phyloP scores from a whole-genome alignment of 805 yeast genomes.

The Lipomyces yamanashiensis region DNA sequence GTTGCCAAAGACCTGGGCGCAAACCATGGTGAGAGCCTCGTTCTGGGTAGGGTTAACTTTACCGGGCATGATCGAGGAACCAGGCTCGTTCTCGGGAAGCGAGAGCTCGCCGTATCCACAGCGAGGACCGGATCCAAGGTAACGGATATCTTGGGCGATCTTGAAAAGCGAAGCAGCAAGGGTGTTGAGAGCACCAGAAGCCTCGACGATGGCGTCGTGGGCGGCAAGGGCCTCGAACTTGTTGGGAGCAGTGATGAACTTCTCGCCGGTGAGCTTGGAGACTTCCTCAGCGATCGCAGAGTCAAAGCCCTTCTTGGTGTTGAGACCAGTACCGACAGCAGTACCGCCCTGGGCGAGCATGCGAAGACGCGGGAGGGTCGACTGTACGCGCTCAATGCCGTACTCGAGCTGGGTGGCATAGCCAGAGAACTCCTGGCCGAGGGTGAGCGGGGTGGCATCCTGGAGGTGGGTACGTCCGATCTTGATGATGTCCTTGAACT shows the following conservation, averaged over 20 bases:
- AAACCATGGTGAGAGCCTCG: conserved; percentile 98
- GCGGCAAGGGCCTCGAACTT: conserved; percentile 99
- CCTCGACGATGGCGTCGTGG: conserved; percentile 97
- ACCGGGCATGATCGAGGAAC: conserved; percentile 99
- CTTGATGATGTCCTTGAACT: conserved; percentile 88
- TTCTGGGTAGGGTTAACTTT: conserved; percentile 99
- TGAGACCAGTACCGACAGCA: conserved; percentile 98
- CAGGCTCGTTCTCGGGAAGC: conserved; percentile 98
- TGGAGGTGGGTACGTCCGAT: conserved; percentile 99
- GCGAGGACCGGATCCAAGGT: conserved; percentile 98
- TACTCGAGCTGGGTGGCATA: conserved; percentile 91
- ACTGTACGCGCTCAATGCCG: conserved; percentile 86
- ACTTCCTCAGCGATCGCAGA: conserved; percentile 85
- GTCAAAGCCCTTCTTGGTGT: conserved; percentile 90
- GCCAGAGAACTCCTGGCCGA: conserved; percentile 98
- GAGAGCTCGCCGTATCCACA: conserved; percentile 97
- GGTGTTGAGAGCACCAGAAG: conserved; percentile 95
- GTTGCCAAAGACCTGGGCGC: conserved; percentile 97
- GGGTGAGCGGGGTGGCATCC: conserved; percentile 97
- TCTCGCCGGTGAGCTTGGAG: conserved; percentile 81
- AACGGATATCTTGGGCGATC: conserved; percentile 97
- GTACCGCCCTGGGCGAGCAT: conserved; percentile 99
- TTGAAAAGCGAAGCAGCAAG: conserved; percentile 91
- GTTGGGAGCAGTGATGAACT: conserved; percentile 94
- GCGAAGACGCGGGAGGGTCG: conserved; percentile 72